Conservation (phyloP, 1,284 basidiomycete genomes). For the Leucoagaricus sp. region DNA sequence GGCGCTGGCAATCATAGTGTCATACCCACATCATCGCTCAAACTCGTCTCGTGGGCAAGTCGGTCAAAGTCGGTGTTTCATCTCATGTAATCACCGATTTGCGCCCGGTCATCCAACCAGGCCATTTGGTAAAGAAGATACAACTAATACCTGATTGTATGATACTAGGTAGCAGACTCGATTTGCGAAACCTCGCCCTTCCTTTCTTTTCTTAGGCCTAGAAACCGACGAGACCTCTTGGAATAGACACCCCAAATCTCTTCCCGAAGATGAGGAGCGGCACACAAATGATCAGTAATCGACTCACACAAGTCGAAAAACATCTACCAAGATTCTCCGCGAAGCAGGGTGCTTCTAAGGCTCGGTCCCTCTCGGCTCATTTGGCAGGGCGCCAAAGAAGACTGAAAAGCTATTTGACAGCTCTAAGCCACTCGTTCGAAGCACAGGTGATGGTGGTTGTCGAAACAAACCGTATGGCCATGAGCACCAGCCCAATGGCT, state of each 20-base stretch:
- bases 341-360: neutral
- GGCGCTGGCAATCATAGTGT: neutral
- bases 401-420: neutral
- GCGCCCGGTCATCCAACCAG: slow-evolving; percentile 6
- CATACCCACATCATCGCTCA: neutral
- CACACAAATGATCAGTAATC: neutral
- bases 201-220: too few relatives aligned
- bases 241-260: neutral
- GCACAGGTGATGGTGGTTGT: neutral
- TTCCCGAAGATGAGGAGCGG: neutral
- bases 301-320: neutral
- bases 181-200: neutral
- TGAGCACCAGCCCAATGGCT: neutral
- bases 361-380: neutral
- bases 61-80: slow-evolving; percentile 5
- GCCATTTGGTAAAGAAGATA: slow-evolving; percentile 5
- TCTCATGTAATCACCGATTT: slow-evolving; percentile 1
- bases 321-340: neutral
- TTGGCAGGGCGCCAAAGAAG: neutral
- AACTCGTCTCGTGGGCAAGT: neutral
- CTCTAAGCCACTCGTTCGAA: neutral
- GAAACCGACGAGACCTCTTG: neutral
- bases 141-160: neutral
- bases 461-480: neutral
- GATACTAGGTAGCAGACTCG: neutral